A percentile compares a stretch with the other conserved stretches of the same genome.
phyloP scores from a whole-genome alignment of 1,284 basidiomycete species.

The Heterobasidion parviporum region DNA sequence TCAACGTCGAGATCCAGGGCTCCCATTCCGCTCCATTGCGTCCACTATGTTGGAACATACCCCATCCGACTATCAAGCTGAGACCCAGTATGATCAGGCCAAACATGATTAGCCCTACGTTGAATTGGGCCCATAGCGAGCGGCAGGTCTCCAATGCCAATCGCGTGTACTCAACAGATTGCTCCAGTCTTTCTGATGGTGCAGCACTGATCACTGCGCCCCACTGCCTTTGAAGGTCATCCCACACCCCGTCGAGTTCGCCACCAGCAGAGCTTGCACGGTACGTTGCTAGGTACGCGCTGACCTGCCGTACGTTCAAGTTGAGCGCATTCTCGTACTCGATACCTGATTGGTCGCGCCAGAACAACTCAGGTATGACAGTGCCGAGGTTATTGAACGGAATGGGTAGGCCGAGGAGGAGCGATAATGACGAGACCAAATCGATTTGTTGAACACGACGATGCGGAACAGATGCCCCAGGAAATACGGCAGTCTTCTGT shows the following conservation, averaged over 20 bases:
- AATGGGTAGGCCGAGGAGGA: conserved; percentile 90
- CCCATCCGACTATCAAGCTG: conserved; percentile 38
- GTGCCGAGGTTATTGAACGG: conserved; percentile 94
- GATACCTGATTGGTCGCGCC: conserved; percentile 19
- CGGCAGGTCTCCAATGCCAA: conserved; percentile 68
- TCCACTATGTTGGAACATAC: conserved; percentile 38
- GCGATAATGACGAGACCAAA: conserved; percentile 81
- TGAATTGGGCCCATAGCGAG: conserved; percentile 93
- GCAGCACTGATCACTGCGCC: conserved; percentile 12
- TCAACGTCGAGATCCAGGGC: conserved; percentile 18
- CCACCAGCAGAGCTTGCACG: conserved; percentile 57
- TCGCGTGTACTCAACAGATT: conserved; percentile 50
- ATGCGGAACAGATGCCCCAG: conserved; percentile 43
- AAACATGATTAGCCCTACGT: conserved; percentile 65
- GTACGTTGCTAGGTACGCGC: conserved; percentile 73
- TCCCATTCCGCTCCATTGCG: conserved; percentile 30
- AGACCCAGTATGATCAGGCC: conserved; percentile 50
- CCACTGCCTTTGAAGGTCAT: conserved; percentile 42
- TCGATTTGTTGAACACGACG: conserved; percentile 91
- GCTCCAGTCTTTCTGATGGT: conserved; percentile 24
- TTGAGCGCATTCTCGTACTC: conserved; percentile 48
- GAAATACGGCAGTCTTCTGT: conserved; percentile 52
- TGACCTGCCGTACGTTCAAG: conserved; percentile 75
- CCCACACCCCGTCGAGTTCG: conserved; percentile 65
- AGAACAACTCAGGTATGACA: conserved; percentile 87